These are phyloP conservation scores for Setomelanomma holmii DNA, from an alignment of 2,329 filamentous ascomycete genomes.

Conservation along the genomic window DNA sequence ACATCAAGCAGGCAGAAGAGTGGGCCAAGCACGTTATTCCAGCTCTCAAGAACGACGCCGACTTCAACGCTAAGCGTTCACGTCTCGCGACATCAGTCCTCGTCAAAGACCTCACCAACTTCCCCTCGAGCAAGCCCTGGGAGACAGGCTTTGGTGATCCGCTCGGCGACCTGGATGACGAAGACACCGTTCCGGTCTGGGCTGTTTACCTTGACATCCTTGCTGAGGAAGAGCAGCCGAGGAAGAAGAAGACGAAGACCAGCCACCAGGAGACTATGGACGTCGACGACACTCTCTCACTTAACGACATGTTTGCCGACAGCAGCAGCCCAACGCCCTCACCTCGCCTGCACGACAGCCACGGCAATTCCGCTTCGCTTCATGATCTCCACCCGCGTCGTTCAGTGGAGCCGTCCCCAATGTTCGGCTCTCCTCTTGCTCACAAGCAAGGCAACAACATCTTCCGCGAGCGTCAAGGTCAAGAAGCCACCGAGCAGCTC, in stretches of 20 bases:
- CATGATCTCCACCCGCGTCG: constrained; percentile 40
- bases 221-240: constrained; percentile 28
- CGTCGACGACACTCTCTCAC: constrained; percentile 25
- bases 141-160: constrained; percentile 38
- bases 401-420: constrained; percentile 38
- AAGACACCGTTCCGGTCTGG: constrained; percentile 39
- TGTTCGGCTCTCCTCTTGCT: constrained; percentile 30
- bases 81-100: constrained; percentile 34
- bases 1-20: constrained; percentile 24
- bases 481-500: constrained; percentile 17
- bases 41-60: constrained; percentile 24
- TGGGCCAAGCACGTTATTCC: constrained; percentile 37
- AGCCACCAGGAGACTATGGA: constrained; percentile 12
- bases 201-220: constrained; percentile 36
- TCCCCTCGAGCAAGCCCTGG: constrained; percentile 44
- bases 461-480: constrained; percentile 34
- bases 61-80: constrained; percentile 37
- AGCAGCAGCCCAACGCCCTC: constrained; percentile 3
- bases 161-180: constrained; percentile 35
- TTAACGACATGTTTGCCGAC: constrained; percentile 26
- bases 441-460: constrained; percentile 35
- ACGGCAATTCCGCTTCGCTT: constrained; percentile 30
- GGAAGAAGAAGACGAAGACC: constrained; percentile 33
- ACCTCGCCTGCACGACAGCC: constrained; percentile 24
- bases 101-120: constrained; percentile 32